Base-by-base conservation (phyloP, 2,329 filamentous ascomycete genomes). In the Diaporthe ampelina region DNA sequence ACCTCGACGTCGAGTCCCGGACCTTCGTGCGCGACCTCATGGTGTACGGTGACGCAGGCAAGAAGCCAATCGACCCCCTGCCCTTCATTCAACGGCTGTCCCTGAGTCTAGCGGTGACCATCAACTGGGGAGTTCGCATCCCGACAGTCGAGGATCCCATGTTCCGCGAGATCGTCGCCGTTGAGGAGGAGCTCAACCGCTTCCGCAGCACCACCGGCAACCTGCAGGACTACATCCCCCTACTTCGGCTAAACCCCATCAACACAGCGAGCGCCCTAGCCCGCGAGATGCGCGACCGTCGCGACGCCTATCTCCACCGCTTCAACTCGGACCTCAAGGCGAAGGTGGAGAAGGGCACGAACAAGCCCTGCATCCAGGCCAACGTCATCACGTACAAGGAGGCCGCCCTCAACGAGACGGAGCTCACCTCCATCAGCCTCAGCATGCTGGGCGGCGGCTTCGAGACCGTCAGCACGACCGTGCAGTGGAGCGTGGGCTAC, bases 1-100 rank as follows among this genome's bases (percentile, higher is more conserved):
- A 92, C 77, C 89, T 93, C 76, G 91, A 93, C 77, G 88, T 92
- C 37, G 91, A 93, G 78, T 87, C 89, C 85, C 65, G 90, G 56
- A 80, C 79, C 6, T 82, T 90, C 68, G 90, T 93, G 80, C 89
- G 87, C 73, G 91, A 93, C 76, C 85, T 92, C 72, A 45, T 75
- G 17, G 52, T 21, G 3, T 84, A 92, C 72, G 81, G 84, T n/a
- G 88, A 91, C 77, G 88, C 86, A 74, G 91, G 91, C 3, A 17
- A 17, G 40, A 67, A 57, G n/a, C 73, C 75, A 40, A 72, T 77
- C 17, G 73, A 76, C 68, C 75, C 75, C 17, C 70, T 73, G 7
- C 67, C 72, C 13, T 70, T 76, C 45, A 74, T 76, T 54, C 74
- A 76, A 58, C 69, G 75, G 11, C 74, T 77, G 10, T 69, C 76